phyloP scores from a whole-genome alignment of 768 basidiomycete species.

The Chalciporus chontae region DNA sequence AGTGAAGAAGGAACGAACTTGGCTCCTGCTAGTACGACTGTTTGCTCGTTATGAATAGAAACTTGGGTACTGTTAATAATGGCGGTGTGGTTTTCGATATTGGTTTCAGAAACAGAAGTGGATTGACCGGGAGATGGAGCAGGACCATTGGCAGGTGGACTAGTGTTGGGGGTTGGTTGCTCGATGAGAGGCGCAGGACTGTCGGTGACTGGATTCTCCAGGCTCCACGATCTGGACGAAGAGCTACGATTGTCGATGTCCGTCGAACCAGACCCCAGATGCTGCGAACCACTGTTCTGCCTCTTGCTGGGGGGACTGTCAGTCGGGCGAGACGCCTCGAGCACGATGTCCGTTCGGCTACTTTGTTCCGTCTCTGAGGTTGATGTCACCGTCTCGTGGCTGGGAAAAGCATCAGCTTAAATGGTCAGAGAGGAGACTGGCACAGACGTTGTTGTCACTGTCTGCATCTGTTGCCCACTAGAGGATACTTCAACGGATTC shows the following conservation, averaged over 20 bases:
- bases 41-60: background rate
- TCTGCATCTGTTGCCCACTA: background rate
- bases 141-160: background rate
- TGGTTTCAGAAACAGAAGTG: background rate
- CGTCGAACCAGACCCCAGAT: background rate
- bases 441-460: background rate
- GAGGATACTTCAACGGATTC: constrained; percentile 3
- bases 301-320: background rate
- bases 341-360: background rate
- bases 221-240: background rate
- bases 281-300: background rate
- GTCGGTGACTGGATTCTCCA: background rate
- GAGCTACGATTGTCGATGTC: background rate
- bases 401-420: background rate
- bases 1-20: constrained; percentile 2
- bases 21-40: background rate
- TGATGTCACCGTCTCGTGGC: background rate
- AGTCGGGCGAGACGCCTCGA: background rate
- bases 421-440: background rate
- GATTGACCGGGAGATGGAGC: background rate
- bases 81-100: background rate
- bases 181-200: background rate
- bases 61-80: background rate
- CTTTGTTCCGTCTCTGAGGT: background rate
- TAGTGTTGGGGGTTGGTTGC: background rate